A percentile compares a stretch with the other conserved stretches of the same genome.
Evolutionary conservation across 225 moss, liverwort and hornwort species (phyloP).

Genomic region (Climacium dendroides): DNA sequence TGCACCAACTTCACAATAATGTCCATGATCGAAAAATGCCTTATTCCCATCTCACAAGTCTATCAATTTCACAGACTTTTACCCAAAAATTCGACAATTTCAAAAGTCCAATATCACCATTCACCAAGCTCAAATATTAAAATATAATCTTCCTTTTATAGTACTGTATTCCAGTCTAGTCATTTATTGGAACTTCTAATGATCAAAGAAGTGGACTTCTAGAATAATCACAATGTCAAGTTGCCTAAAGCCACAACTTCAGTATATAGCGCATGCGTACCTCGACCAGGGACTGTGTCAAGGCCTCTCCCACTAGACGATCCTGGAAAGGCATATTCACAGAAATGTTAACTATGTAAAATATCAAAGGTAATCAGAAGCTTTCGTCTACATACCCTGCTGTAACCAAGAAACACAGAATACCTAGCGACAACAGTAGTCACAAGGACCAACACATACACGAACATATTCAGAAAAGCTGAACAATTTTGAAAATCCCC

Average conservation of each 20-base stretch:
- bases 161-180: background rate
- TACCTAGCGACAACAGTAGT: background rate
- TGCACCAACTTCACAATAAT: background rate
- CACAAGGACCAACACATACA: background rate
- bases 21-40: background rate
- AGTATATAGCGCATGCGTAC: slow-evolving; percentile 2
- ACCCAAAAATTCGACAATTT: background rate
- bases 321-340: slow-evolving; percentile 37
- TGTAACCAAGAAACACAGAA: background rate
- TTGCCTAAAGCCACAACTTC: background rate
- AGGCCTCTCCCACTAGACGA: slow-evolving; percentile 58
- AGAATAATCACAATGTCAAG: background rate
- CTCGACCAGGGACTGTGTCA: slow-evolving; percentile 76
- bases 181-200: background rate
- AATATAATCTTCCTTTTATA: background rate
- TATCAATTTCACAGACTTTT: background rate
- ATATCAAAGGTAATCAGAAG: background rate
- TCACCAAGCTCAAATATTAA: background rate
- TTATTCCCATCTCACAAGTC: background rate
- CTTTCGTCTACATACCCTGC: background rate
- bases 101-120: background rate
- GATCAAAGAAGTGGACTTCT: background rate
- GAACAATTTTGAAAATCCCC: background rate
- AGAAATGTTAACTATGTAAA: background rate
- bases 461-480: background rate